phyloP scores from a whole-genome alignment of 1,284 basidiomycete species.

The Tilletia indica region DNA sequence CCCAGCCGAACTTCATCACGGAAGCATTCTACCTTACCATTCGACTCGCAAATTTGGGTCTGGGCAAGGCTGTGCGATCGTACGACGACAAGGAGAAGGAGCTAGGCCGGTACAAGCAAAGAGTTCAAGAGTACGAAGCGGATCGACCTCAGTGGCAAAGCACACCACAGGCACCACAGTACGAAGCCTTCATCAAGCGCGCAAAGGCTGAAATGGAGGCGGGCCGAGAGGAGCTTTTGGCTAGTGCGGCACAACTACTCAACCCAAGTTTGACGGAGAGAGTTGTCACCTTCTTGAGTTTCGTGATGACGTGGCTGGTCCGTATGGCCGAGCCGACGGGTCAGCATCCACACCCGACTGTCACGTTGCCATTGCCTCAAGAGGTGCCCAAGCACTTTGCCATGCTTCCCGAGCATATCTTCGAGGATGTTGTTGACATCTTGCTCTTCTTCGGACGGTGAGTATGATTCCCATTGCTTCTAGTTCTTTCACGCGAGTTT shows the following conservation, averaged over 20 bases:
- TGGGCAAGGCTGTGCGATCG: slow-evolving; percentile 64
- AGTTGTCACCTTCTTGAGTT: slow-evolving; percentile 78
- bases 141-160: slow-evolving; percentile 41
- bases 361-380: slow-evolving; percentile 66
- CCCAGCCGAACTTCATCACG: slow-evolving; percentile 80
- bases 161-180: slow-evolving; percentile 42
- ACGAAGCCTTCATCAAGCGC: slow-evolving; percentile 54
- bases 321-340: slow-evolving; percentile 83
- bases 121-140: slow-evolving; percentile 72
- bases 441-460: slow-evolving; percentile 75
- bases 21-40: slow-evolving; percentile 79
- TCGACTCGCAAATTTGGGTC: slow-evolving; percentile 53
- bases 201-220: slow-evolving; percentile 54
- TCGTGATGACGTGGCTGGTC: slow-evolving; percentile 91
- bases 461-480: slow-evolving; percentile 15
- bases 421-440: slow-evolving; percentile 90
- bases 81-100: slow-evolving; percentile 72
- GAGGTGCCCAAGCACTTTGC: slow-evolving; percentile 82
- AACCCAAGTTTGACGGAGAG: slow-evolving; percentile 75
- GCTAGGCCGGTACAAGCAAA: slow-evolving; percentile 63
- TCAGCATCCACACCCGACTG: slow-evolving; percentile 65
- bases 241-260: slow-evolving; percentile 79
- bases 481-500: neutral
- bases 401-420: slow-evolving; percentile 87
- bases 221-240: slow-evolving; percentile 61